Percentiles rank a stretch among this genome's conserved stretches.
These are phyloP conservation scores for Penicillium lividum DNA, from an alignment of 495 filamentous ascomycete species.

Conservation along the genomic window DNA sequence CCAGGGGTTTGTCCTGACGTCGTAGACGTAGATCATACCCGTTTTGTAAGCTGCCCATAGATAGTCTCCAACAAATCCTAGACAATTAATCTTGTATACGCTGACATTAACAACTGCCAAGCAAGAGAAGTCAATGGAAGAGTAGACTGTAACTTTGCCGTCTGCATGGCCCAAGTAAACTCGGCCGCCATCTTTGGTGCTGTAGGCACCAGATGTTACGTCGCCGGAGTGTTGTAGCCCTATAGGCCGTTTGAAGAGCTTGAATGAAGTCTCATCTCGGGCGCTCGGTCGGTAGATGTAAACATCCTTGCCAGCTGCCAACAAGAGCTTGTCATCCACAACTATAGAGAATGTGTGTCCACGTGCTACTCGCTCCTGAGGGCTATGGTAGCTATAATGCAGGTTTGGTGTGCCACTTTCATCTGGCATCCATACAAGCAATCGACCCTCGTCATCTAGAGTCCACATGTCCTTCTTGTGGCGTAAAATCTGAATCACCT, in stretches of 20 bases:
- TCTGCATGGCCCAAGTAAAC: constrained; percentile 92
- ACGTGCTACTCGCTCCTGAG: constrained; percentile 70
- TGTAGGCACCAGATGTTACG: constrained; percentile 80
- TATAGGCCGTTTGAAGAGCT: constrained; percentile 68
- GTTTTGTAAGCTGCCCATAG: constrained; percentile 95
- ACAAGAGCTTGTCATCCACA: constrained; percentile 78
- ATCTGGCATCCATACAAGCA: constrained; percentile 86
- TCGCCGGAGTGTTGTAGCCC: constrained; percentile 70
- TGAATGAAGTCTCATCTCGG: constrained; percentile 66
- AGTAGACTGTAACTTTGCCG: constrained; percentile 92
- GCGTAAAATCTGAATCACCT: constrained; percentile 84
- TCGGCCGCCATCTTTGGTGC: constrained; percentile 72
- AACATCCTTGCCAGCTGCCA: constrained; percentile 85
- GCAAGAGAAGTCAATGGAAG: constrained; percentile 70
- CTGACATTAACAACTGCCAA: constrained; percentile 78
- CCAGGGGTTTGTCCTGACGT: constrained; percentile 81
- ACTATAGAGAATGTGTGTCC: constrained; percentile 88
- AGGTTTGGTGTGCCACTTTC: constrained; percentile 72
- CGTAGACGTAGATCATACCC: constrained; percentile 94
- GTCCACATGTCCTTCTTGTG: constrained; percentile 92
- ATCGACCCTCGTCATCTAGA: constrained; percentile 83
- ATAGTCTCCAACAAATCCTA: constrained; percentile 78
- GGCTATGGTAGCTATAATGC: constrained; percentile 57
- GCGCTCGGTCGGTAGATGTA: constrained; percentile 76
- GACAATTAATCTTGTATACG: constrained; percentile 91